A percentile compares a stretch with the other conserved stretches of the same genome.
Conservation (phyloP, 2,329 filamentous ascomycete genomes). For the Colletotrichum lupini region DNA sequence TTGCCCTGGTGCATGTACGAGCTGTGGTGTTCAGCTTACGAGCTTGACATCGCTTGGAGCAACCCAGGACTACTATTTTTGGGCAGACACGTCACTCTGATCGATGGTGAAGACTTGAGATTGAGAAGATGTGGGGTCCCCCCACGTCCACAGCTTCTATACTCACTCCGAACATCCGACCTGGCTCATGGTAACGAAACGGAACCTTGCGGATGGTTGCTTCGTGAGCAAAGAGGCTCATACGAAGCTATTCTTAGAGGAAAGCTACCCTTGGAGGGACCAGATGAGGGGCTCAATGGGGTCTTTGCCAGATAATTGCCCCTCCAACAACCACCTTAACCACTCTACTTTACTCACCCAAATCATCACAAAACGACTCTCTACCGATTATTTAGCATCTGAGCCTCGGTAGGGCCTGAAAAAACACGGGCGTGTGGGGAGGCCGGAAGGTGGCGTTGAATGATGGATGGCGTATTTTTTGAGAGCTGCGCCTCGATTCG, state of each 20-base stretch:
- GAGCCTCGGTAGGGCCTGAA: not conserved
- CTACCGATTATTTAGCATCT: not conserved
- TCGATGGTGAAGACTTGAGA: not conserved
- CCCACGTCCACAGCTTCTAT: not conserved
- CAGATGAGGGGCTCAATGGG: not conserved
- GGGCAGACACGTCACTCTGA: not conserved
- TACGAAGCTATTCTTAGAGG: conserved; percentile 20
- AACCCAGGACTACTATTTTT: not conserved
- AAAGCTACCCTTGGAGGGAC: not conserved
- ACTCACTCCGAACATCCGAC: too few relatives aligned
- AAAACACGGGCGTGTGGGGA: conserved; percentile 6
- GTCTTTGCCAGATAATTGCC: not conserved
- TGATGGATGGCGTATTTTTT: conserved; percentile 15
- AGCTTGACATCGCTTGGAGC: not conserved
- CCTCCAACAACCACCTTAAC: not conserved
- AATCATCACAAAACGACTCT: not conserved
- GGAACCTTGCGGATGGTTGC: not conserved
- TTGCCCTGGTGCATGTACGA: not conserved
- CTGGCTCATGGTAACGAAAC: not conserved
- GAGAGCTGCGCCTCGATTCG: conserved; percentile 19
- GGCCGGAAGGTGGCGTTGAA: conserved; percentile 23
- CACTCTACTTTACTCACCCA: not conserved
- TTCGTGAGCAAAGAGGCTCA: not conserved
- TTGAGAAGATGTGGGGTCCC: not conserved
- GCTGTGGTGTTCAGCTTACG: not conserved